Evolutionary conservation across 331 rosid genomes (phyloP).

Genomic region (Rosa hybrid): DNA sequence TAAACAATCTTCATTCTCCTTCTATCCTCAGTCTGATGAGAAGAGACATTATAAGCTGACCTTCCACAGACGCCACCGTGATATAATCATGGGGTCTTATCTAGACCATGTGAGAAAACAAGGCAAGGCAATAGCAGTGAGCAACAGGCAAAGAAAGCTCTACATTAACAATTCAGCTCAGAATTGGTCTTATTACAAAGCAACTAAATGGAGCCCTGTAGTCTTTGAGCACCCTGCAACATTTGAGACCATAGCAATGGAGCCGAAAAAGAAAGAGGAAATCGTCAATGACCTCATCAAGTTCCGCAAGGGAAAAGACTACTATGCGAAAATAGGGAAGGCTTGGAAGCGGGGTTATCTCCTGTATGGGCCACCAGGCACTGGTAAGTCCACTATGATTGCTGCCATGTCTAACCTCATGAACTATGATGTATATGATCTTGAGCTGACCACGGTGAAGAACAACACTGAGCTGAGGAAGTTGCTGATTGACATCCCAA

Average conservation of each 20-base stretch:
- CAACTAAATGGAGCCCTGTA: constrained; percentile 50
- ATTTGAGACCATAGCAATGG: constrained; percentile 52
- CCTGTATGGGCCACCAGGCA: constrained; percentile 62
- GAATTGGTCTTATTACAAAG: constrained; percentile 7
- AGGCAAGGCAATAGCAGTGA: constrained; percentile 39
- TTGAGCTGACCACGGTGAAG: constrained; percentile 58
- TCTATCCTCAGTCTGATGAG: not conserved
- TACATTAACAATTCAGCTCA: constrained; percentile 37
- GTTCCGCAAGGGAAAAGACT: constrained; percentile 50
- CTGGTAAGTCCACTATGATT: constrained; percentile 70
- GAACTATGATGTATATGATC: constrained; percentile 66
- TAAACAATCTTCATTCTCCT: not conserved
- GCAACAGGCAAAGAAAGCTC: constrained; percentile 51
- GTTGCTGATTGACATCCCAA: constrained; percentile 43
- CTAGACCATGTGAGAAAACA: constrained; percentile 41
- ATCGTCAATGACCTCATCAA: constrained; percentile 41
- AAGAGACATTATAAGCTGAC: not conserved
- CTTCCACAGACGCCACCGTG: constrained; percentile 9
- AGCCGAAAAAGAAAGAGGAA: constrained; percentile 39
- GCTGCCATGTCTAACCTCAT: constrained; percentile 62
- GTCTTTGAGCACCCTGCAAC: constrained; percentile 60
- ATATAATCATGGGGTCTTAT: constrained; percentile 28
- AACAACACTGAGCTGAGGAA: constrained; percentile 49
- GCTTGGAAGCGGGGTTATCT: constrained; percentile 70
- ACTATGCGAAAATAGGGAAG: constrained; percentile 53